Base-by-base conservation (phyloP, 2,329 filamentous ascomycete genomes). In the Alternaria novae-zelandiae region DNA sequence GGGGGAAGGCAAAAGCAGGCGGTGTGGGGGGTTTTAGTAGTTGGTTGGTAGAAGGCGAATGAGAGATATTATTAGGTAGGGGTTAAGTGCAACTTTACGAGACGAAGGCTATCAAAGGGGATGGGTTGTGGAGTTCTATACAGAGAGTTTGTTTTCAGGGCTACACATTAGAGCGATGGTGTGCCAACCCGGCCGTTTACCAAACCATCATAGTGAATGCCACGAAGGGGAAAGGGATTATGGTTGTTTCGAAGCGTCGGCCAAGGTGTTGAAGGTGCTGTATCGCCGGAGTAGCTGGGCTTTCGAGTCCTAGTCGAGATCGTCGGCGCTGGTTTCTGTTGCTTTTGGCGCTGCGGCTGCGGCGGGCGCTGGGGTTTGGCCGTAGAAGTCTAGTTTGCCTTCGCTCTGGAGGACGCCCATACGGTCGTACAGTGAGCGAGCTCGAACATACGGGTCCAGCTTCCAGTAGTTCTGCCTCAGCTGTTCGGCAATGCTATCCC, bases 391-490 rank as follows among this genome's bases (percentile, higher is more conserved):
- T 46, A 95, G 81, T 74, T 86, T 86, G 1, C 94, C 94, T 11
- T 84, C 88, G 1, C 84, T 81, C 63, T 87, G 82, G 49, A 98
- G 85, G 64, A 96, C 83, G 1, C 94, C 92, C 12, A 86, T 86
- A 64, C 96, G 88, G 58, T 99, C 96, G 72, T 97, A 97, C 64
- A 93, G 81, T n/a, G 90, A 91, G 73, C 90, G 86, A 12, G 94
- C 93, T 43, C 96, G 86, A 28, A 98, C 78, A 78, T 95, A 97
- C 0, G 93, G 93, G 81, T 99, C 96, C 56, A 97, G 80, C 43
- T 86, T 85, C 95, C 96, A 99, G 82, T 98, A 99, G 70, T 92
- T 92, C 51, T 86, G 84, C 65, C 86, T 86, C 70, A 98, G 76
- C 66, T 87, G 82, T 54, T 85, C 85, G 3, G 91, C 90, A 26